Base-by-base conservation (phyloP, 208 protist species). In the Herpetomonas tarakana region DNA sequence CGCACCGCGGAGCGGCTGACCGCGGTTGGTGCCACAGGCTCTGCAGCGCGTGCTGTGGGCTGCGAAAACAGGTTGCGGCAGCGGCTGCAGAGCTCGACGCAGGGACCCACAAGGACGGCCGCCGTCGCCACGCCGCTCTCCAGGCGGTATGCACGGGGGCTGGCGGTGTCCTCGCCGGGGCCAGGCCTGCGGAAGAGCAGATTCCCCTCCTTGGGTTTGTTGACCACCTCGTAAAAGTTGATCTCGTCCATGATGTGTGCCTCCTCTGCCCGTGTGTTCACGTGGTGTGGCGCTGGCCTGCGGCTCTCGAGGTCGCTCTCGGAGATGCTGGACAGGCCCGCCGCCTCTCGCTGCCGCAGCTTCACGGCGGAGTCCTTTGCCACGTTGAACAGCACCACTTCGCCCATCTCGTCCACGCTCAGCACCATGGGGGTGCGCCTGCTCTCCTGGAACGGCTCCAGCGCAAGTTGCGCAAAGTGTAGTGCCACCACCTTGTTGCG, bases 321-420 rank as follows among this genome's bases (percentile, higher is more conserved):
- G 22, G 52, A 7, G 26, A 52, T 29, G 26, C 11, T 52, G 21
- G 18, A n/a, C 11, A 22, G 27, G n/a, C 41, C 11, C 9, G 7
- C 11, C 21, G 16, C 9, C 47, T 52, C 9, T 29, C 47, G 35
- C 22, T 7, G 16, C 52, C 35, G 19, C 7, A 7, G 18, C n/a
- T 44, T 7, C 30, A 26, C n/a, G 18, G 71, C 76, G 53, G 31
- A 44, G 46, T 84, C 74, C 6, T 58, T 52, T 38, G 84, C 76
- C 19, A 91, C 66, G 61, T 91, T 76, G 62, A 79, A 86, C 24
- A 91, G 51, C 16, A 73, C 79, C 25, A 88, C 51, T 46, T 68
- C 54, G 38, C 84, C 84, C 54, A 88, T 62, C 61, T 91, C 84
- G 50, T 91, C 84, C 18, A 84, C 61, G 61, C 80, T 91, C 29